Percentiles rank a stretch among this genome's conserved stretches.
phyloP scores from a whole-genome alignment of 305 asterid species.

The Stenogyne calaminthoides region DNA sequence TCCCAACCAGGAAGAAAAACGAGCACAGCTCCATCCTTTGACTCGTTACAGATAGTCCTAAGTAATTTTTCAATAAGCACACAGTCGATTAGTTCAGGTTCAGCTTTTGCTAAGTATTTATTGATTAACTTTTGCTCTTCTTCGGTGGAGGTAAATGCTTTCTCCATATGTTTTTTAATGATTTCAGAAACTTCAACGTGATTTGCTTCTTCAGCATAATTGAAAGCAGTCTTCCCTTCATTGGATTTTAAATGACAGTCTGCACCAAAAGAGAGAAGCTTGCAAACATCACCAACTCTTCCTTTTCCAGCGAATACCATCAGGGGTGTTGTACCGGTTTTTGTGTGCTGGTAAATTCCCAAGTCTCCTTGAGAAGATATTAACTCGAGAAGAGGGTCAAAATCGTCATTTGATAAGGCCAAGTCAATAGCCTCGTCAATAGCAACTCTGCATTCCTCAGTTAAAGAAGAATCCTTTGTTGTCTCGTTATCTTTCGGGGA shows the following conservation, averaged over 20 bases:
- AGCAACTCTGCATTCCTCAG: constrained; percentile 64
- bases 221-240: constrained; percentile 72
- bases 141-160: constrained; percentile 40
- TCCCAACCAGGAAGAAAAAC: constrained; percentile 99
- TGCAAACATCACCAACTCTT: constrained; percentile 73
- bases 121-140: constrained; percentile 68
- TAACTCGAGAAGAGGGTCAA: constrained; percentile 72
- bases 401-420: constrained; percentile 69
- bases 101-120: constrained; percentile 63
- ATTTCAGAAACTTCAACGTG: constrained; percentile 68
- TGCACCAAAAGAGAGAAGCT: constrained; percentile 86
- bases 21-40: constrained; percentile 83
- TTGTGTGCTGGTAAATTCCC: constrained; percentile 67
- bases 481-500: constrained; percentile 33
- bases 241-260: constrained; percentile 58
- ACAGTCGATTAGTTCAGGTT: constrained; percentile 75
- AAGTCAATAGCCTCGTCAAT: constrained; percentile 82
- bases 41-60: constrained; percentile 72
- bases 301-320: constrained; percentile 93
- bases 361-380: constrained; percentile 63
- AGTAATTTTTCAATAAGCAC: constrained; percentile 84
- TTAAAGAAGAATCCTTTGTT: constrained; percentile 44
- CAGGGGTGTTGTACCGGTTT: constrained; percentile 79
- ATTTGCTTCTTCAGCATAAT: constrained; percentile 66
- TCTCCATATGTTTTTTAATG: constrained; percentile 58